Base-by-base conservation (phyloP, 2,329 filamentous ascomycete species). In the Trichoderma endophyticum region DNA sequence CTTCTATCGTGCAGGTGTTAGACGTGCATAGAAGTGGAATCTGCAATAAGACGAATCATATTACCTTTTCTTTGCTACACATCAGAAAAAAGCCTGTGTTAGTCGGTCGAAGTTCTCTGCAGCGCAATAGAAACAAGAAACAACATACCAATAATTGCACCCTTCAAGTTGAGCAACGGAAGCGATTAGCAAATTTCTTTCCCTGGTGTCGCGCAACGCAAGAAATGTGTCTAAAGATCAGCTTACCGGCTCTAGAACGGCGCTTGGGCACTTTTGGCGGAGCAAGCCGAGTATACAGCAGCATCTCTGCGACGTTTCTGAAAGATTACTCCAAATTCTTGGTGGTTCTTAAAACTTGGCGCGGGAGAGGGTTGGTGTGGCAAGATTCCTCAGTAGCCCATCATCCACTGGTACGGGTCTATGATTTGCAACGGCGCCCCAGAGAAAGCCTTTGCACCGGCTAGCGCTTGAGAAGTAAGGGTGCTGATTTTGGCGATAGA, bases 171-270 rank as follows among this genome's bases (percentile, higher is more conserved):
- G 1, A 14, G 15, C 30, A 3, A 28, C 30, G 21, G 28, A 26
- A 24, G 36, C n/a, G 7, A 51, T 69, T 28, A 69, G 65, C 43
- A 34, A 26, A 32, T 26, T 34, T n/a, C 12, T 30, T 32, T 34
- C 6, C n/a, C 2, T 12, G 4, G 8, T 12, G 6, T 15, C 18
- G 65, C 26, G 21, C 39, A 26, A 11, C 11, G 56, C 12, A 12
- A 26, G 14, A 36, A 12, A 24, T 12, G 51, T n/a, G 32, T 26
- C 43, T 18, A 18, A 39, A 14, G 24, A 14, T 28, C 54, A 32
- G 84, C 85, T 81, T 80, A 89, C 87, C 87, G 78, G 86, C 85
- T 81, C 88, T 83, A n/a, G 88, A 90, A 70, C 88, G 84, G 77
- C 82, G 85, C 80, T 89, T 90, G 36, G 88, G 88, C 59, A 84